Evolutionary conservation across 2,329 filamentous ascomycete genomes (phyloP).

Genomic region (Fusarium pseudoanthophilum): DNA sequence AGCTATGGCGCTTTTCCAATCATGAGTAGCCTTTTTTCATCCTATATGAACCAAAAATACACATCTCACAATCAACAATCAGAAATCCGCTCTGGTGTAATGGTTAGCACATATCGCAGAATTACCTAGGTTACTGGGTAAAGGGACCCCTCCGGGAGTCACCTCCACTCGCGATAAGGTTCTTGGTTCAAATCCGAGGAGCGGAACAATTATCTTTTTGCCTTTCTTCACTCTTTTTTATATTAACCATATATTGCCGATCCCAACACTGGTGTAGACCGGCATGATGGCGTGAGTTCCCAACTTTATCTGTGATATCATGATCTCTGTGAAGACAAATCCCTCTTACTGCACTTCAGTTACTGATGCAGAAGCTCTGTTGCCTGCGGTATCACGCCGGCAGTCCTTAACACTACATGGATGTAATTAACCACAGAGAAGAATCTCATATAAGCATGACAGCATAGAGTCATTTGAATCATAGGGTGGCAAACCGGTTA

Average conservation of each 20-base stretch:
- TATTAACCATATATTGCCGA: neutral
- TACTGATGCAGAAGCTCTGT: neutral
- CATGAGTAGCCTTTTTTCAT: neutral
- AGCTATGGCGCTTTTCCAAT: constrained; percentile 20
- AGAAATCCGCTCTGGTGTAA: neutral
- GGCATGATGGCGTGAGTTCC: neutral
- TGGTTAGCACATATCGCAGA: neutral
- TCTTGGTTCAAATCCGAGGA: neutral
- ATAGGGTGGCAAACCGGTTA: fast-evolving
- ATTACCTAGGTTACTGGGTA: no score
- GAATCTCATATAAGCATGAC: fast-evolving
- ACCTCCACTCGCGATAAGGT: neutral
- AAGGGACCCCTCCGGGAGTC: neutral
- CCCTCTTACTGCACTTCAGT: fast-evolving
- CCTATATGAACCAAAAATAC: neutral
- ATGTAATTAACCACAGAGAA: fast-evolving
- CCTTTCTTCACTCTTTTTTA: neutral
- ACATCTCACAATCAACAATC: neutral
- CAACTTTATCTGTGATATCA: fast-evolving
- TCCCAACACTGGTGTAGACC: neutral
- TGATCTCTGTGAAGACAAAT: fast-evolving
- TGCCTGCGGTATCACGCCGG: fast-evolving
- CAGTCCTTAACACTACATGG: no score
- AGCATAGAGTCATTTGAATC: fast-evolving
- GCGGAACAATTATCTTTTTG: no score